Conservation (phyloP, 345 rosid genomes). For the Salix purpurea region DNA sequence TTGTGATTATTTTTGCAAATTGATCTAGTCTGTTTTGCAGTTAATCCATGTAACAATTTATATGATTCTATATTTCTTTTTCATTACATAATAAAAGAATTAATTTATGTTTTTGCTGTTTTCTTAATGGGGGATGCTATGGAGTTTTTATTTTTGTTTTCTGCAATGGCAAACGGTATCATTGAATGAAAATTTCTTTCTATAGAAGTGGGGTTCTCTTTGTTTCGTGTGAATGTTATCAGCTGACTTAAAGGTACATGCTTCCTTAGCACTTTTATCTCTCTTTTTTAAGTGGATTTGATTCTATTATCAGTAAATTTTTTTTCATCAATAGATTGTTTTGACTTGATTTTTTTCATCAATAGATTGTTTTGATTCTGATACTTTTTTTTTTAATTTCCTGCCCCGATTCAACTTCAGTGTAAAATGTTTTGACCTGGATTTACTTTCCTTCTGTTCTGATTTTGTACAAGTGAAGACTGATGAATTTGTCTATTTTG, state of each 20-base stretch:
- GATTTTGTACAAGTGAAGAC: neutral
- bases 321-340: neutral
- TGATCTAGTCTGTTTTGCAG: neutral
- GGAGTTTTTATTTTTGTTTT: neutral
- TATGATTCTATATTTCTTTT: neutral
- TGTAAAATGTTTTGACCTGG: neutral
- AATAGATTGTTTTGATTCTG: no score
- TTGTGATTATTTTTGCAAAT: neutral
- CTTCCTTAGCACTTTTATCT: neutral
- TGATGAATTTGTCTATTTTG: neutral
- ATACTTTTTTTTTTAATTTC: neutral
- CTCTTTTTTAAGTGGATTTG: neutral
- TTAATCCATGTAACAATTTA: neutral
- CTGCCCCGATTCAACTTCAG: neutral
- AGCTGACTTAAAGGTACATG: conserved; percentile 11
- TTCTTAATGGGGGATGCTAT: neutral
- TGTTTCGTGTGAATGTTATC: neutral
- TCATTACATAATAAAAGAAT: neutral
- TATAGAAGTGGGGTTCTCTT: neutral
- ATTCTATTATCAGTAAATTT: neutral
- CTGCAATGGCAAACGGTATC: neutral
- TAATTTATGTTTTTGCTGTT: conserved; percentile 1
- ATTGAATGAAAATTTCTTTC: conserved; percentile 9
- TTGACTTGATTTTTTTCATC: neutral
- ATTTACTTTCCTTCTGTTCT: neutral